Evolutionary conservation across 1,139 yeast species (phyloP).

Genomic region (Magnusiomyces fungicola): DNA sequence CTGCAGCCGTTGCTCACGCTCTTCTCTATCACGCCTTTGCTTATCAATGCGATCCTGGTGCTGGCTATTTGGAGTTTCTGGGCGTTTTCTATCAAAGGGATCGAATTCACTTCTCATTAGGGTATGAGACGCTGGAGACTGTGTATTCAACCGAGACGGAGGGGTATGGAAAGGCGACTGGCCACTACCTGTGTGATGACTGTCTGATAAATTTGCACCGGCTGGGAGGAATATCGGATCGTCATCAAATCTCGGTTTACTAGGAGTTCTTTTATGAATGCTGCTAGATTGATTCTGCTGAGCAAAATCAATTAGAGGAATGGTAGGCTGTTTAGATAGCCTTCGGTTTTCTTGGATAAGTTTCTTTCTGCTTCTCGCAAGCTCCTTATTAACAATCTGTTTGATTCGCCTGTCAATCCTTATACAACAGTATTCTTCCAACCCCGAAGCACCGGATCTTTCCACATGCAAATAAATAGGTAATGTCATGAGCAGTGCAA

Average conservation of each 20-base stretch:
- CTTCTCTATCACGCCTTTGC: neutral
- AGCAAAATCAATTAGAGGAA: neutral
- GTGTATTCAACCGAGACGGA: too few relatives aligned
- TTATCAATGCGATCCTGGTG: neutral
- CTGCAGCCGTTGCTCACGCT: neutral
- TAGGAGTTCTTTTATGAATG: neutral
- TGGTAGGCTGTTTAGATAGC: constrained; percentile 18
- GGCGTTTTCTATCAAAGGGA: neutral
- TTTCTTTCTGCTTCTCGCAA: constrained; percentile 29
- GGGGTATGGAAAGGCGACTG: too few relatives aligned
- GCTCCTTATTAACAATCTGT: constrained; percentile 43
- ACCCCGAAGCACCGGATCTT: constrained; percentile 31
- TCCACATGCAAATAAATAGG: constrained; percentile 48
- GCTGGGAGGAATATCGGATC: too few relatives aligned
- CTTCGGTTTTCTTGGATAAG: constrained; percentile 24
- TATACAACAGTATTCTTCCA: constrained; percentile 53
- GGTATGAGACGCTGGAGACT: too few relatives aligned
- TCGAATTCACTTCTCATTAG: neutral
- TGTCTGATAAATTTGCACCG: too few relatives aligned
- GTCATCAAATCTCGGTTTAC: neutral
- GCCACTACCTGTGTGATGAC: too few relatives aligned
- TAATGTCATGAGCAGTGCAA: constrained; percentile 50
- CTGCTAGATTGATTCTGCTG: neutral
- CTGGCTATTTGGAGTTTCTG: neutral
- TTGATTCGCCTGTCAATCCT: constrained; percentile 52